A percentile compares a stretch with the other conserved stretches of the same genome.
These are phyloP conservation scores for Neofusicoccum ribis DNA, from an alignment of 2,329 filamentous ascomycete species.

Conservation along the genomic window DNA sequence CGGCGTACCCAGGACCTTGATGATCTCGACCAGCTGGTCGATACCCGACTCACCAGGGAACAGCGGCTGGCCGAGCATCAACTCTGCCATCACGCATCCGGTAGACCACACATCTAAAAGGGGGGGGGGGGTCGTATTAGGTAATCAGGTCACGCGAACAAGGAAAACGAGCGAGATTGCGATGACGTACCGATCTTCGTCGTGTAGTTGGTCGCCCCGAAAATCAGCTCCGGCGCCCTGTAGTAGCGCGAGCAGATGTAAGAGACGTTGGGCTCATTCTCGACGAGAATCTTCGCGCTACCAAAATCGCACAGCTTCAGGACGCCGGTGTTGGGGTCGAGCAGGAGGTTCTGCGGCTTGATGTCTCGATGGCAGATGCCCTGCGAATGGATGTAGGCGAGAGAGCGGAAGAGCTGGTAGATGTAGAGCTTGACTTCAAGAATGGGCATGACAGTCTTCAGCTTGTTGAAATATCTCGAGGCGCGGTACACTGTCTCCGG, in stretches of 20 bases:
- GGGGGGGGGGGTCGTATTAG: slow-evolving; percentile 25
- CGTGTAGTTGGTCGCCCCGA: slow-evolving; percentile 98
- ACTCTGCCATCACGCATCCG: slow-evolving; percentile 97
- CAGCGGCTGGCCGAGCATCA: slow-evolving; percentile 96
- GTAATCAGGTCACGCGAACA: slow-evolving; percentile 13
- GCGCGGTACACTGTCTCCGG: slow-evolving; percentile 98
- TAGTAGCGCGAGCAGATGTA: slow-evolving; percentile 99
- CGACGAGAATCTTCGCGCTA: slow-evolving; percentile 96
- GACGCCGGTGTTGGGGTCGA: slow-evolving; percentile 87
- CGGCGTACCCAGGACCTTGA: slow-evolving; percentile 96
- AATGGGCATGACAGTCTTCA: slow-evolving; percentile 99
- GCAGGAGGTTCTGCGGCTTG: slow-evolving; percentile 95
- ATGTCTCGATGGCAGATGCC: slow-evolving; percentile 99
- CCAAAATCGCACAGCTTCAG: slow-evolving; percentile 99
- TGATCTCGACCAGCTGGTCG: slow-evolving; percentile 97
- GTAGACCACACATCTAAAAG: slow-evolving; percentile 94
- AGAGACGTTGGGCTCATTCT: slow-evolving; percentile 98
- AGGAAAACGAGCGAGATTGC: slow-evolving; percentile 12
- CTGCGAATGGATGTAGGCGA: slow-evolving; percentile 98
- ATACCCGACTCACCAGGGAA: slow-evolving; percentile 99
- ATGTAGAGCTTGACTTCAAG: slow-evolving; percentile 99
- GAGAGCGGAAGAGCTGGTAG: slow-evolving; percentile 96
- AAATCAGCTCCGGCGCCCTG: slow-evolving; percentile 95
- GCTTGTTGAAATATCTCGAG: slow-evolving; percentile 98
- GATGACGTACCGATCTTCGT: slow-evolving; percentile 89